Percentiles rank a stretch among this genome's conserved stretches.
Conservation (phyloP, 75 land plant species). For the Pinus tabuliformis region DNA sequence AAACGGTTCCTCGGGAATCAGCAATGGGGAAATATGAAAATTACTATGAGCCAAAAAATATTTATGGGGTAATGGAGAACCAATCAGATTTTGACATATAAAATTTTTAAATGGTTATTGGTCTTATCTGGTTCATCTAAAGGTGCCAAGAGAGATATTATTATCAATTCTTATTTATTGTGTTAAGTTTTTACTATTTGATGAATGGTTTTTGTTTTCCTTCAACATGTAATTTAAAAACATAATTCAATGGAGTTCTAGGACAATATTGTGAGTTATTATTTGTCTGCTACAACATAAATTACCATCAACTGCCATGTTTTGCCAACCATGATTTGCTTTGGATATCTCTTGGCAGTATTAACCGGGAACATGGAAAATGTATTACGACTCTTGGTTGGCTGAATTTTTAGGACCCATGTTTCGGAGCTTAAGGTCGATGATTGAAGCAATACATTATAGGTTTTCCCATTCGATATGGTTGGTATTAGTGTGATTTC, state of each 20-base stretch:
- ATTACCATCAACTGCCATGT: neutral
- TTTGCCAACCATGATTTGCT: neutral
- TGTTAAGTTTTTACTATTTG: neutral
- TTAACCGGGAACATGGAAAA: neutral
- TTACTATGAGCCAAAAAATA: neutral
- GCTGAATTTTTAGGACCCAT: neutral
- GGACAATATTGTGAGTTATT: neutral
- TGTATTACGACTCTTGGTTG: neutral
- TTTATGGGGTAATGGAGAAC: neutral
- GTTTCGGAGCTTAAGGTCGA: neutral
- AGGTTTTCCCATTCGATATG: neutral
- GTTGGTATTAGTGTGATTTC: too few species aligned
- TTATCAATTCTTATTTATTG: too few species aligned
- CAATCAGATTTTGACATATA: neutral
- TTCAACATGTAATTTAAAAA: neutral
- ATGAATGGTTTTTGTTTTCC: neutral
- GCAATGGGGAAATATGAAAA: neutral
- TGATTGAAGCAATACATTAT: neutral
- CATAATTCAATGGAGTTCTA: too few species aligned
- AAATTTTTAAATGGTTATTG: neutral
- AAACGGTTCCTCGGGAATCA: neutral
- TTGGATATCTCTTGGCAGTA: neutral
- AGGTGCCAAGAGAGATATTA: too few species aligned
- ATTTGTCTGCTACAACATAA: neutral
- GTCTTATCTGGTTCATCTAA: neutral